phyloP scores from a whole-genome alignment of 2,329 filamentous ascomycete genomes.

The Colletotrichum costaricense region DNA sequence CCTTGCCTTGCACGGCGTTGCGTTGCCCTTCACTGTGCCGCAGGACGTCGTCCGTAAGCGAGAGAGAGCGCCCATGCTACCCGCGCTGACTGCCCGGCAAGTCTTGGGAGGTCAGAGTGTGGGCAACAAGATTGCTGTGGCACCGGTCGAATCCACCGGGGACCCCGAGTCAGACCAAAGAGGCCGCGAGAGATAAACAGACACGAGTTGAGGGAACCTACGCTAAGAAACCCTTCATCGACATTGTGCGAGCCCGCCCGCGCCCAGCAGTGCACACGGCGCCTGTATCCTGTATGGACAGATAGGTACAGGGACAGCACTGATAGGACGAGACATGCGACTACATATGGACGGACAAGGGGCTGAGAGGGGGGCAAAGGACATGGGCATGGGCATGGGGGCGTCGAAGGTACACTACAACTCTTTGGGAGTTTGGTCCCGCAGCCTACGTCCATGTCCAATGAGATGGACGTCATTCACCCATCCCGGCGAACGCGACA shows the following conservation, averaged over 20 bases:
- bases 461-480: conserved; percentile 34
- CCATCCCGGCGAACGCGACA: conserved; percentile 34
- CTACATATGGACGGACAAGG: conserved; percentile 2
- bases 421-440: conserved; percentile 10
- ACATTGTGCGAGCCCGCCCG: conserved; percentile 10
- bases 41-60: conserved; percentile 7
- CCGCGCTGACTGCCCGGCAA: conserved; percentile 21
- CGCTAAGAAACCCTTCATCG: neutral
- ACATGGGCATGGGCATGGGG: conserved; percentile 22
- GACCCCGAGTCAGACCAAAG: conserved; percentile 31
- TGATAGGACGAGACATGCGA: conserved; percentile 17
- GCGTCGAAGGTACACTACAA: conserved; percentile 8
- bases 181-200: conserved; percentile 26
- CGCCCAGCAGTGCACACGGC: neutral
- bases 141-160: conserved; percentile 32
- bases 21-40: conserved; percentile 14
- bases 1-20: neutral
- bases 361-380: conserved; percentile 14
- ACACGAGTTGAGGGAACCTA: conserved; percentile 30
- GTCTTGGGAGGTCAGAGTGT: conserved; percentile 20
- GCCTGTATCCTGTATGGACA: neutral
- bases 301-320: conserved; percentile 4
- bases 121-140: conserved; percentile 33
- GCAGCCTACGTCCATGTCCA: conserved; percentile 16
- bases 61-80: neutral